phyloP scores from a whole-genome alignment of 495 filamentous ascomycete genomes.

The Neurospora sp. region DNA sequence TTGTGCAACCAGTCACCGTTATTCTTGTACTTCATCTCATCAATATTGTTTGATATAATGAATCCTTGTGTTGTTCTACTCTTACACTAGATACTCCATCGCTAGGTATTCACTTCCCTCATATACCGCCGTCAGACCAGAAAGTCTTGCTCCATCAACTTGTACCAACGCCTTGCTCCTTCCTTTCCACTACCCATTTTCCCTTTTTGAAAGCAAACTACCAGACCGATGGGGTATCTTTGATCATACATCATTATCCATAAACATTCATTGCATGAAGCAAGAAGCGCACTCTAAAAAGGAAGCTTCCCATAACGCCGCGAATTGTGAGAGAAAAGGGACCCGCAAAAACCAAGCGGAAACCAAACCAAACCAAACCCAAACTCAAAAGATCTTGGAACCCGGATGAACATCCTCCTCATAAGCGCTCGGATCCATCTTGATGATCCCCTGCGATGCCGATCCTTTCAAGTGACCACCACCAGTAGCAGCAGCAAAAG shows the following conservation, averaged over 20 bases:
- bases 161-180: not conserved
- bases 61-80: not conserved
- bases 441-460: not conserved
- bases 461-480: not conserved
- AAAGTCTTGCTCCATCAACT: not conserved
- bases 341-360: not conserved
- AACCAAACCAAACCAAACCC: not conserved
- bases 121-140: not conserved
- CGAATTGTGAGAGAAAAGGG: not conserved
- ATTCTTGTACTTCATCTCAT: not conserved
- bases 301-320: not conserved
- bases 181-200: not conserved
- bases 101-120: too few species aligned
- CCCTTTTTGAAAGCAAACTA: not conserved
- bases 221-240: not conserved
- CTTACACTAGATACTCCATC: not conserved
- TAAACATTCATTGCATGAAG: not conserved
- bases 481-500: not conserved
- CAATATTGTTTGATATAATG: not conserved
- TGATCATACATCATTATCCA: not conserved
- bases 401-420: not conserved
- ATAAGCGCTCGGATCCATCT: not conserved
- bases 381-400: not conserved
- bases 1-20: too few species aligned
- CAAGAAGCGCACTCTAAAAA: not conserved